These are phyloP conservation scores for Diplogelasinospora grovesii DNA, from an alignment of 495 filamentous ascomycete species.

Conservation along the genomic window DNA sequence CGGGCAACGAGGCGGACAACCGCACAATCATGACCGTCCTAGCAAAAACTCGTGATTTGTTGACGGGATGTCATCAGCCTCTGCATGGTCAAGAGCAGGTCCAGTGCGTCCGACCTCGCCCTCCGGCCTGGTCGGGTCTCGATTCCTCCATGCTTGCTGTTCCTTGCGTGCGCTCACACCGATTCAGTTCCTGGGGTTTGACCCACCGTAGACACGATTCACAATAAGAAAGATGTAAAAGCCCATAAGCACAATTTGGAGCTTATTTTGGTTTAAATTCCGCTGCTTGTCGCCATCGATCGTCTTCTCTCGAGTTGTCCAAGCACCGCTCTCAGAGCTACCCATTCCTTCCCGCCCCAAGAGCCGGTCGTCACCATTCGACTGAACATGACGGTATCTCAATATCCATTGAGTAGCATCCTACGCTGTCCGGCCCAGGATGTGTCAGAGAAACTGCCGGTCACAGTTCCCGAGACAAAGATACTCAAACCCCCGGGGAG, in stretches of 20 bases:
- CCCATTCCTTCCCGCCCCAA: background rate
- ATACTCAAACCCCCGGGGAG: background rate
- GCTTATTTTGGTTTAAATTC: no score
- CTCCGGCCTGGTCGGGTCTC: no score
- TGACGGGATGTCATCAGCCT: constrained; percentile 17
- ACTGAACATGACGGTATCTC: constrained; percentile 13
- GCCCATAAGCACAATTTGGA: no score
- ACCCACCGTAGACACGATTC: background rate
- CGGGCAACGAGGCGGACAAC: background rate
- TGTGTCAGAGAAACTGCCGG: constrained; percentile 4
- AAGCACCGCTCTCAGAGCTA: no score
- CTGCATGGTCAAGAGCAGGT: background rate
- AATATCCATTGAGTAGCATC: constrained; percentile 10
- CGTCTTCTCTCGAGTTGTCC: no score
- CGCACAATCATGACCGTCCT: background rate
- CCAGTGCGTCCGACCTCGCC: constrained; percentile 10
- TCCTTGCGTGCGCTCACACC: background rate
- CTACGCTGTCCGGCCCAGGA: constrained; percentile 1
- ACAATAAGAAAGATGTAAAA: no score
- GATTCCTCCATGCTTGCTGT: background rate
- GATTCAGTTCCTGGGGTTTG: constrained; percentile 2
- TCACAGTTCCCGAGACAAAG: constrained; percentile 6
- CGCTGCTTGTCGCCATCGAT: no score
- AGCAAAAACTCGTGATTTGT: constrained; percentile 19
- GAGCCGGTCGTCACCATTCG: no score